Evolutionary conservation across 805 yeast species (phyloP).

Genomic region (Cephaloascus fragrans): DNA sequence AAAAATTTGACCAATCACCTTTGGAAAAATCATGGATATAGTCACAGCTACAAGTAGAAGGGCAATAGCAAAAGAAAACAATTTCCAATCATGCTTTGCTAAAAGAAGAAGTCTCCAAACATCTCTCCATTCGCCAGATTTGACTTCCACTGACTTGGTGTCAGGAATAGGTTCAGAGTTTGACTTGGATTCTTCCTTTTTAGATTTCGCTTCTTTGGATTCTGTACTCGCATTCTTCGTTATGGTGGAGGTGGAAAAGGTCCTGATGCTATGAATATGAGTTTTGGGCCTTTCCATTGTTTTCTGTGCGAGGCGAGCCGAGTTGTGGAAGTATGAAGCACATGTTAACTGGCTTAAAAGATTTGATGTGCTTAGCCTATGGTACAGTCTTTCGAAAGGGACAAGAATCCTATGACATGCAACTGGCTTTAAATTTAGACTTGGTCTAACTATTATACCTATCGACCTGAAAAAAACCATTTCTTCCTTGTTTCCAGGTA

Average conservation of each 20-base stretch:
- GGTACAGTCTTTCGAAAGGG: too few species aligned
- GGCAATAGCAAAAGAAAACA: constrained; percentile 30
- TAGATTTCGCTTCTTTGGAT: constrained; percentile 1
- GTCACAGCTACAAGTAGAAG: constrained; percentile 37
- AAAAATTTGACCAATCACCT: constrained; percentile 43
- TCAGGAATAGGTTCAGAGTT: constrained; percentile 12
- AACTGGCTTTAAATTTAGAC: too few species aligned
- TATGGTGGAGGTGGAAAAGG: background rate
- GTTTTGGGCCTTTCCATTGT: background rate
- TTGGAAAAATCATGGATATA: constrained; percentile 44
- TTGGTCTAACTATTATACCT: too few species aligned
- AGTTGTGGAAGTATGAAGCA: too few species aligned
- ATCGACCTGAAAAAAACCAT: too few species aligned
- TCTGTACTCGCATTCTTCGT: constrained; percentile 1
- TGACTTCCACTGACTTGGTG: constrained; percentile 14
- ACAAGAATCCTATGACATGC: too few species aligned
- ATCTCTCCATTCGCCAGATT: constrained; percentile 23
- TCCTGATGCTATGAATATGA: background rate
- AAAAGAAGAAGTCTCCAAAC: constrained; percentile 28
- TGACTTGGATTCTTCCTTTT: constrained; percentile 1
- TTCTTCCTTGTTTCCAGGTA: too few species aligned
- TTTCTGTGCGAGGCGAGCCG: too few species aligned
- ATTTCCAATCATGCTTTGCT: constrained; percentile 34
- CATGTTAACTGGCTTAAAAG: too few species aligned
- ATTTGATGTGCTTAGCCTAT: too few species aligned